A percentile compares a stretch with the other conserved stretches of the same genome.
Evolutionary conservation across 306 rosid species (phyloP).

Genomic region (Vigna reflexopilosa): DNA sequence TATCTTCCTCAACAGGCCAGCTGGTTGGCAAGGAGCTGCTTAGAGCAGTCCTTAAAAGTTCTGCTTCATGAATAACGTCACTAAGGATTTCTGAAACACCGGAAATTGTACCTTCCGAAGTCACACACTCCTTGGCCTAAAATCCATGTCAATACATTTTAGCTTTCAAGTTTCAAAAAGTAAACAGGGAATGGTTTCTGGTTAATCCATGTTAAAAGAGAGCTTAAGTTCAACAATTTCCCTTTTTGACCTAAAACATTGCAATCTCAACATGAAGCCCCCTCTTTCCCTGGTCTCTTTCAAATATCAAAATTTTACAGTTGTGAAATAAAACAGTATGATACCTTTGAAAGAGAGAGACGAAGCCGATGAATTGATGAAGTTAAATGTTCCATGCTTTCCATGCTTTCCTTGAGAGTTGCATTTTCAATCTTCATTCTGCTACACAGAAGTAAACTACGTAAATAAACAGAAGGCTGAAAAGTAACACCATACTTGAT

Average conservation of each 20-base stretch:
- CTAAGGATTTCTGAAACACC: conserved; percentile 57
- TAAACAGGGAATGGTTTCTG: conserved; percentile 21
- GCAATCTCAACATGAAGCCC: background rate
- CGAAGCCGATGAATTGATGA: conserved; percentile 83
- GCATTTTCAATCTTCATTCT: conserved; percentile 92
- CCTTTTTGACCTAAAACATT: conserved; percentile 10
- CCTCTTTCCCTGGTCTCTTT: conserved; percentile 1
- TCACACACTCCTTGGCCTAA: conserved; percentile 60
- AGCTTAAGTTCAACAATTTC: conserved; percentile 3
- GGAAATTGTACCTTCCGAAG: conserved; percentile 53
- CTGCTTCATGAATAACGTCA: conserved; percentile 68
- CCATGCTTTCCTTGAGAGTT: conserved; percentile 87
- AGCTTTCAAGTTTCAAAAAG: conserved; percentile 40
- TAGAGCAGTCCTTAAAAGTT: conserved; percentile 88
- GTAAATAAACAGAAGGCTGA: conserved; percentile 33
- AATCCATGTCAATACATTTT: conserved; percentile 22
- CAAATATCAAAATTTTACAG: conserved; percentile 6
- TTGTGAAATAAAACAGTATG: conserved; percentile 29
- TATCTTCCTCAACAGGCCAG: conserved; percentile 77
- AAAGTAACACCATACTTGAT: conserved; percentile 27
- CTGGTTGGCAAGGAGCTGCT: conserved; percentile 91
- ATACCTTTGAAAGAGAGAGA: conserved; percentile 78
- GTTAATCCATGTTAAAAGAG: conserved; percentile 10
- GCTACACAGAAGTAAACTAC: conserved; percentile 11
- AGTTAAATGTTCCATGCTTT: conserved; percentile 76